Evolutionary conservation across 257 asterid species (phyloP), one percentile per base, ranked within the genome.

Genomic region (Lycium ferocissimum): DNA sequence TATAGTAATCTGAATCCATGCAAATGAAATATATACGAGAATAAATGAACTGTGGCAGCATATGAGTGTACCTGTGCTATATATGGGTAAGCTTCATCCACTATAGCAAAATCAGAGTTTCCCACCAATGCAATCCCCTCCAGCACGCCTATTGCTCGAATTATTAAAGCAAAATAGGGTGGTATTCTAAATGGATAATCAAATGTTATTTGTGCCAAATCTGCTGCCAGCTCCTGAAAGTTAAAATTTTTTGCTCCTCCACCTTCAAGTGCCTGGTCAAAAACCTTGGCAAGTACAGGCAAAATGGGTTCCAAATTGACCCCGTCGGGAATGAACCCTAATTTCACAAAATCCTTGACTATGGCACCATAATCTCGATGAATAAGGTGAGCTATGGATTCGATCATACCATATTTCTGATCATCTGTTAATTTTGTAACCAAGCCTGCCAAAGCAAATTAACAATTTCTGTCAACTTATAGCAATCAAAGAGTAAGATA

Each of bases 71-170:
- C 99, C 98, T 97, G 99, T 13, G 99, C 99, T 80, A 97, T 88
- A 88, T 95, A 97, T 56, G 99, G 99, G 89, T 97, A 97, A 86
- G 99, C 99, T 93, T 97, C 99, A 89, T 97, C 99, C 17, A 97
- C 99, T n/a, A 97, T 90, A 83, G 99, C 99, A 84, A 97, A 97
- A 51, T 97, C 99, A 38, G 98, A 93, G 91, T 95, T 92, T 62
- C 99, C 99, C 82, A 97, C 99, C 90, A 97, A 90, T 75, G 99
- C 99, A 85, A 97, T 97, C 84, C 99, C 99, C 90, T 97, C 99
- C 89, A 97, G 91, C 87, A 97, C 99, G 82, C 99, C 99, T 45
- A 97, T 94, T 82, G 99, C 99, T 92, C 99, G 90, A 83, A 97
- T 95, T 82, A 97, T 97, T 66, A 97, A 98, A 83, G 99, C 99